Base-by-base conservation (phyloP, 495 filamentous ascomycete genomes). In the Xylaria acuta region DNA sequence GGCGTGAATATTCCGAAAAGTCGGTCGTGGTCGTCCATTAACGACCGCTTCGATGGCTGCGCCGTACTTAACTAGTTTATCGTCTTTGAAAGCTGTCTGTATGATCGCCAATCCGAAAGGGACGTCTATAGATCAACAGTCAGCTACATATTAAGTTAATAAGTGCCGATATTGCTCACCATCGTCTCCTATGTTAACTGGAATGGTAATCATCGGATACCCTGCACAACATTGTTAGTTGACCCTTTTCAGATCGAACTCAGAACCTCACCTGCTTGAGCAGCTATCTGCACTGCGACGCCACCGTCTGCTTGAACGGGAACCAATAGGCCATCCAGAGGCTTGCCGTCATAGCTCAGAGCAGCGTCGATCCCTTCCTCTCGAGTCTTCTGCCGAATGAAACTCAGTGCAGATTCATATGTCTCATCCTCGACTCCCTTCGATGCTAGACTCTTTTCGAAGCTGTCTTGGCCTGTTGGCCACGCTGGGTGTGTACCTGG, bases 121-220 rank as follows among this genome's bases (percentile, higher is more conserved):
- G 88, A 94, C 68, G 1, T 53, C 67, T 69, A 25, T 22, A 32
- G 1, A 25, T 14, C 2, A 27, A 3, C 38, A 47, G 3, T 69
- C 5, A 60, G 53, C 12, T 25, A 14, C 18, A 7, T 36, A 11
- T 14, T 45, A n/a, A 16, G 38, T 18, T 3, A 36, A 12, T 11
- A 20, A 12, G 16, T 9, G 12, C 5, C 5, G 22, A 27, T 32
- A 11, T 3, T 60, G 18, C 53, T 92, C 14, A 90, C 89, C 1
- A 83, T 91, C 34, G 73, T 74, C 4, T 80, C 65, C 74, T 85
- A 82, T 14, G 85, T 87, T 88, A 2, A 86, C 90, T 0, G 92
- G 92, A 0, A 94, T 75, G 3, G 91, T 93, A 72, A 94, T 82
- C 69, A 92, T 84, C 1, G 91, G 92, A 78, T 94, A 93, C 1